Evolutionary conservation across 2,329 filamentous ascomycete genomes (phyloP).

Genomic region (Lasiodiplodia citricola): DNA sequence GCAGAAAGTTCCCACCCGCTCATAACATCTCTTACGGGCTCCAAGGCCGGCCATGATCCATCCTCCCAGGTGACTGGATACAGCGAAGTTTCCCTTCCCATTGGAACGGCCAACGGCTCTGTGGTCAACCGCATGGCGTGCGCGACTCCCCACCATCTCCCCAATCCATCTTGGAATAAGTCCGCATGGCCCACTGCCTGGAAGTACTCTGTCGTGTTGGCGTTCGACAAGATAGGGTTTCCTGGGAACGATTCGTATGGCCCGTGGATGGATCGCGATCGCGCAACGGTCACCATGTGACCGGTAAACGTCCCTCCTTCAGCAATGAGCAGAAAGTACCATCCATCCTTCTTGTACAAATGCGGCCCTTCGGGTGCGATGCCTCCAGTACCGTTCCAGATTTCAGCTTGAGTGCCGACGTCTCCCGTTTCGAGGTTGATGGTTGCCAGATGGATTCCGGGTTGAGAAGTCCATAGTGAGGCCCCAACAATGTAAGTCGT

Average conservation of each 20-base stretch:
- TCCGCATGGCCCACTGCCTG: conserved; percentile 65
- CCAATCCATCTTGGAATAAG: conserved; percentile 57
- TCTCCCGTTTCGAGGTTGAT: conserved; percentile 42
- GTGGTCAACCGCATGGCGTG: conserved; percentile 41
- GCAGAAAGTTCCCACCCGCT: conserved; percentile 51
- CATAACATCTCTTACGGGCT: conserved; percentile 53
- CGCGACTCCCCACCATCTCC: conserved; percentile 58
- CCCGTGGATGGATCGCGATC: conserved; percentile 33
- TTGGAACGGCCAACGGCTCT: conserved; percentile 49
- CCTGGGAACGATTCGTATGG: conserved; percentile 33
- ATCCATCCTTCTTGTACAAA: conserved; percentile 38
- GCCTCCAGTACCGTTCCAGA: conserved; percentile 46
- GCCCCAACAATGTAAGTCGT: background rate
- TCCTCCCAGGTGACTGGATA: conserved; percentile 56
- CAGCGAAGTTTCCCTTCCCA: conserved; percentile 60
- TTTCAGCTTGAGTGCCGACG: background rate
- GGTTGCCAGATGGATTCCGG: conserved; percentile 38
- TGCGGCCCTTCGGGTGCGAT: conserved; percentile 39
- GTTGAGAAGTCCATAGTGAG: conserved; percentile 27
- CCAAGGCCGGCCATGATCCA: conserved; percentile 46
- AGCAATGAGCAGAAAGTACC: conserved; percentile 38
- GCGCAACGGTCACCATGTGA: conserved; percentile 38
- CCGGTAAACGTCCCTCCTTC: conserved; percentile 34
- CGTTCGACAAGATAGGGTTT: conserved; percentile 36
- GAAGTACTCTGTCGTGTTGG: conserved; percentile 41